A percentile compares a stretch with the other conserved stretches of the same genome.
phyloP scores from a whole-genome alignment of 169 alveolate genomes.

The Plasmodium adleri region DNA sequence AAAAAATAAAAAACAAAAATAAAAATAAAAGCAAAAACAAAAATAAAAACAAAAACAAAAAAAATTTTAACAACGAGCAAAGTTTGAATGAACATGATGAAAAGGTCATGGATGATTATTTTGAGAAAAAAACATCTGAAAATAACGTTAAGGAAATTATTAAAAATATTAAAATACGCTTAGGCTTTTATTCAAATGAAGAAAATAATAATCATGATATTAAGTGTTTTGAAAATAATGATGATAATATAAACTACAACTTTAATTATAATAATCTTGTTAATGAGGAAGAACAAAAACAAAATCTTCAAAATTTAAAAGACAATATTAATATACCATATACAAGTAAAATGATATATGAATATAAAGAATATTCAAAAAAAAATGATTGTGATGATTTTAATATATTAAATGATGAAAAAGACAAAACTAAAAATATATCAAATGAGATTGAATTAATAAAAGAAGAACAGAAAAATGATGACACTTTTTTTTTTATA shows the following conservation, averaged over 20 bases:
- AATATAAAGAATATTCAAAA: too few species aligned
- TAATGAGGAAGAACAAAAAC: neutral
- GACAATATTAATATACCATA: too few species aligned
- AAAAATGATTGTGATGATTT: too few species aligned
- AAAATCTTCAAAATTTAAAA: neutral
- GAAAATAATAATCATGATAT: neutral
- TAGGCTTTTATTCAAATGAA: slow-evolving; percentile 48
- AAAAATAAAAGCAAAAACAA: too few species aligned
- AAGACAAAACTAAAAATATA: too few species aligned
- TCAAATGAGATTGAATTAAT: too few species aligned
- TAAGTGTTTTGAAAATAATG: neutral
- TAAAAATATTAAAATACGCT: slow-evolving; percentile 47
- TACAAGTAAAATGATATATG: too few species aligned
- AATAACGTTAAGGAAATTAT: slow-evolving; percentile 45
- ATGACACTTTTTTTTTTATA: neutral
- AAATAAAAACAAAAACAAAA: neutral
- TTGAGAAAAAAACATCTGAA: neutral
- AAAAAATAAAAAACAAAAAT: neutral
- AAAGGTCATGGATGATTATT: neutral
- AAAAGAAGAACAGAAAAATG: neutral
- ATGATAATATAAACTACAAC: too few species aligned
- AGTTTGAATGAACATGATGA: neutral
- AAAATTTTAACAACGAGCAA: neutral
- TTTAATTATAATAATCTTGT: neutral
- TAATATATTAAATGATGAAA: too few species aligned